Evolutionary conservation across 106 monocot genomes (phyloP).

Genomic region (Hemerocallis citrina): DNA sequence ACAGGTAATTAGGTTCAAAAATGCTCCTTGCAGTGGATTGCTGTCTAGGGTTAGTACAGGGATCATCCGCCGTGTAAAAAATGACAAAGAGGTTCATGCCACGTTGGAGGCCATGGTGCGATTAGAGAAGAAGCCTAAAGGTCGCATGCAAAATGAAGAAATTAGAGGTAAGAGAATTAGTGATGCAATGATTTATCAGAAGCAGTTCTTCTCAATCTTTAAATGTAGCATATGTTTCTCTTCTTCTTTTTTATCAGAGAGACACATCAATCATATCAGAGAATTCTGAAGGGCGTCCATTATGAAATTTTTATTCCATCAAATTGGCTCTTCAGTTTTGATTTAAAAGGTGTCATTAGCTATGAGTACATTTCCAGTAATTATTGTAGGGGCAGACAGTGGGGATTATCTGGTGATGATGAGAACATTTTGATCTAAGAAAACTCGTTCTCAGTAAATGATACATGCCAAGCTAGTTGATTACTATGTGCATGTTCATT

Average conservation of each 20-base stretch:
- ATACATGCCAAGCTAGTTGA: neutral
- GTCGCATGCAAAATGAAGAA: neutral
- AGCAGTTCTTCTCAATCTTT: neutral
- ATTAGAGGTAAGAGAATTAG: neutral
- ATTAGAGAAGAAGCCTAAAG: neutral
- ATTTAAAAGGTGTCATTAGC: neutral
- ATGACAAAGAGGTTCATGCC: slow-evolving; percentile 7
- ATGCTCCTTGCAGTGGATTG: slow-evolving; percentile 12
- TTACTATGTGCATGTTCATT: neutral
- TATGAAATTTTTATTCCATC: neutral
- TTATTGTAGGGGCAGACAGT: neutral
- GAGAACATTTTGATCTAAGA: neutral
- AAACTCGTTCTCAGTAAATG: neutral
- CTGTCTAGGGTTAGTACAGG: slow-evolving; percentile 6
- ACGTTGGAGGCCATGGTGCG: slow-evolving; percentile 5
- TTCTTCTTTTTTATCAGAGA: no score
- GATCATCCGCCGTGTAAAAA: slow-evolving; percentile 7
- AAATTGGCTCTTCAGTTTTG: neutral
- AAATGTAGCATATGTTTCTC: neutral
- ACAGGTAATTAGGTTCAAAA: slow-evolving; percentile 1
- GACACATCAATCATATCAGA: no score
- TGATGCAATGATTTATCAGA: neutral
- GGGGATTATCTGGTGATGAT: neutral
- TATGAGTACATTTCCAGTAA: neutral
- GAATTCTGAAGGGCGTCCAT: no score